Evolutionary conservation across 495 filamentous ascomycete genomes (phyloP).

Genomic region (Pyrenopolyporus hunteri): DNA sequence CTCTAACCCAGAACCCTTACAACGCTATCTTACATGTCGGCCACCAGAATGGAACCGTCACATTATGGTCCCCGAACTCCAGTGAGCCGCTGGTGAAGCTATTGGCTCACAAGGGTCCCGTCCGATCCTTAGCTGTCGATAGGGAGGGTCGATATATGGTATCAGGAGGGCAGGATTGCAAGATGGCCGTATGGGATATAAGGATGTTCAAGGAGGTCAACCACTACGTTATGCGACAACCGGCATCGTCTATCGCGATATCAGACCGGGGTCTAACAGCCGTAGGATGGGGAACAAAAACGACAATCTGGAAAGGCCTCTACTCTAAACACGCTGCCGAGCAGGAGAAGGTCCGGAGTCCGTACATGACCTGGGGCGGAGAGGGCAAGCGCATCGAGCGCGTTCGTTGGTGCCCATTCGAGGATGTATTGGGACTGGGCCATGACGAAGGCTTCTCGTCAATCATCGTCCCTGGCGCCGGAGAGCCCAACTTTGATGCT

Average conservation of each 20-base stretch:
- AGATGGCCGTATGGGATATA: conserved; percentile 96
- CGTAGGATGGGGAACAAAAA: conserved; percentile 89
- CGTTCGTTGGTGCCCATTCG: conserved; percentile 90
- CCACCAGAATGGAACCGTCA: conserved; percentile 92
- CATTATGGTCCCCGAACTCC: conserved; percentile 94
- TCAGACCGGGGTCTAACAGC: conserved; percentile 86
- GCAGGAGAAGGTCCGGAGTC: conserved; percentile 80
- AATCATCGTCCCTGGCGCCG: conserved; percentile 88
- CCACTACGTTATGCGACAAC: conserved; percentile 84
- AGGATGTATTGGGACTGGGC: conserved; percentile 85
- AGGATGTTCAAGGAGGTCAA: conserved; percentile 92
- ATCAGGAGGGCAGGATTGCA: conserved; percentile 84
- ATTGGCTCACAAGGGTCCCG: conserved; percentile 93
- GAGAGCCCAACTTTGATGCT: conserved; percentile 95
- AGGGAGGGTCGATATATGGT: conserved; percentile 95
- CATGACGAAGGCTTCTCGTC: conserved; percentile 88
- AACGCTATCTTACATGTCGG: conserved; percentile 92
- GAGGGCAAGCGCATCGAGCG: conserved; percentile 82
- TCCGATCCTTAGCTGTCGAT: conserved; percentile 83
- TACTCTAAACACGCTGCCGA: conserved; percentile 70
- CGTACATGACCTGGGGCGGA: conserved; percentile 93
- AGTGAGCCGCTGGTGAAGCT: conserved; percentile 87
- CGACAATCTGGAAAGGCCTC: conserved; percentile 86
- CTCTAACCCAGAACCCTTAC: conserved; percentile 83
- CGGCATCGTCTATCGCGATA: conserved; percentile 83